These are phyloP conservation scores for Sutorius eximius DNA, from an alignment of 1,284 basidiomycete species.

Conservation along the genomic window DNA sequence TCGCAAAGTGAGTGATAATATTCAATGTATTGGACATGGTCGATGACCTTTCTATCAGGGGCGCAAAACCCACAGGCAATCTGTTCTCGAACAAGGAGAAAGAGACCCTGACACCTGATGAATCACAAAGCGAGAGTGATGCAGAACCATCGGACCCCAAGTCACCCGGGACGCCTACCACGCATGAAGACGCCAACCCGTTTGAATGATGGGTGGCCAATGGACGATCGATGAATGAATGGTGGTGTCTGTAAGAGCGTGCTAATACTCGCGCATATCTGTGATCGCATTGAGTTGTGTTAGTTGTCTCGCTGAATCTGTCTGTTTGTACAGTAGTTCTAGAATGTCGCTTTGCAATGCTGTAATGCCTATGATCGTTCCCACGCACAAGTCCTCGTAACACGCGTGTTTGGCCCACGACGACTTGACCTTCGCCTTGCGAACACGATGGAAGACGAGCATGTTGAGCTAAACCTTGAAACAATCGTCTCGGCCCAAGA, in stretches of 20 bases:
- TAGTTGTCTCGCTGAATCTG: conserved; percentile 34
- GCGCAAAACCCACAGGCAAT: conserved; percentile 54
- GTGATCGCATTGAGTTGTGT: conserved; percentile 26
- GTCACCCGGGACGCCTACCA: conserved; percentile 26
- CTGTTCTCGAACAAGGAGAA: conserved; percentile 50
- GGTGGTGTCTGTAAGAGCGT: conserved; percentile 27
- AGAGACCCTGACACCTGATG: conserved; percentile 41
- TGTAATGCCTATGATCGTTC: conserved; percentile 31
- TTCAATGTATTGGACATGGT: conserved; percentile 1
- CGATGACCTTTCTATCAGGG: conserved; percentile 38
- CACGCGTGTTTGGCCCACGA: conserved; percentile 5
- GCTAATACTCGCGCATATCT: conserved; percentile 23
- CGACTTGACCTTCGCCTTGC: background rate
- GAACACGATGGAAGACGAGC: conserved; percentile 33
- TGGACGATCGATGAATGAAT: conserved; percentile 6
- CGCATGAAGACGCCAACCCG: conserved; percentile 58
- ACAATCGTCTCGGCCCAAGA: conserved; percentile 27
- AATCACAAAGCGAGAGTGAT: conserved; percentile 37
- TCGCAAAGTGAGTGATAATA: conserved; percentile 68
- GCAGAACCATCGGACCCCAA: conserved; percentile 28
- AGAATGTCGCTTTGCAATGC: conserved; percentile 16
- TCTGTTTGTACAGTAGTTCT: conserved; percentile 26
- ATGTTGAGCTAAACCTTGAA: conserved; percentile 5
- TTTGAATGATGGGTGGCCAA: conserved; percentile 39
- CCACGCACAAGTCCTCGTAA: conserved; percentile 20